A percentile compares a stretch with the other conserved stretches of the same genome.
Conservation (phyloP, 306 rosid genomes). For the Glycine soja region DNA sequence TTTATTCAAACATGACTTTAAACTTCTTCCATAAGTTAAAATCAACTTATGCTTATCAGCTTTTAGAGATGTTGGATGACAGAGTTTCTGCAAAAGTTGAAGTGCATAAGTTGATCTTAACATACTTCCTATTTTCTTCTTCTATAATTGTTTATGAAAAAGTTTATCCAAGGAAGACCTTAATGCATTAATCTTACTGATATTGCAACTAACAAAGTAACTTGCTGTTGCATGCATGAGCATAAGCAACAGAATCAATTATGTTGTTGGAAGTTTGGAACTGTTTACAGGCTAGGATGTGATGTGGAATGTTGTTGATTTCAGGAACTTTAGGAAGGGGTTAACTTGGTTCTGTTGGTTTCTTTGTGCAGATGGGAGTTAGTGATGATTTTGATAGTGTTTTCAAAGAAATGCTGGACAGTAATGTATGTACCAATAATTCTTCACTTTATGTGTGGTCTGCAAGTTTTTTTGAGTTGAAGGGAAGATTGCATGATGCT, state of each 20-base stretch:
- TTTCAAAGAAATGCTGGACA: constrained; percentile 65
- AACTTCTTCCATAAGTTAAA: too few relatives aligned
- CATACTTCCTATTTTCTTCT: neutral
- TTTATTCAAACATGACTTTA: neutral
- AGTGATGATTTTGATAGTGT: constrained; percentile 60
- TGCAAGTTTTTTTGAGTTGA: constrained; percentile 53
- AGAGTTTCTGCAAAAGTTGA: too few relatives aligned
- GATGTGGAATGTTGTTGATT: constrained; percentile 32
- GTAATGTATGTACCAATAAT: constrained; percentile 61
- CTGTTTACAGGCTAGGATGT: neutral
- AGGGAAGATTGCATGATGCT: constrained; percentile 73
- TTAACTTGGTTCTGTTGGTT: constrained; percentile 39
- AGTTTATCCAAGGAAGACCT: neutral
- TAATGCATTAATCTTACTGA: neutral
- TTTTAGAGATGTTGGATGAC: neutral
- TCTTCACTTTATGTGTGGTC: constrained; percentile 60
- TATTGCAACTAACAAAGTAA: neutral
- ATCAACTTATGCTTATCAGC: too few relatives aligned
- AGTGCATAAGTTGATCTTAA: neutral
- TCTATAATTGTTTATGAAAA: neutral
- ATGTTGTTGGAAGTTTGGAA: constrained; percentile 13
- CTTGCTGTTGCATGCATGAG: constrained; percentile 5
- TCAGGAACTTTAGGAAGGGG: constrained; percentile 17
- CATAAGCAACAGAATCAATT: neutral
- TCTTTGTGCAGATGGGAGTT: constrained; percentile 65